Evolutionary conservation across 768 basidiomycete species (phyloP).

Genomic region (Leccinellum rugosiceps): DNA sequence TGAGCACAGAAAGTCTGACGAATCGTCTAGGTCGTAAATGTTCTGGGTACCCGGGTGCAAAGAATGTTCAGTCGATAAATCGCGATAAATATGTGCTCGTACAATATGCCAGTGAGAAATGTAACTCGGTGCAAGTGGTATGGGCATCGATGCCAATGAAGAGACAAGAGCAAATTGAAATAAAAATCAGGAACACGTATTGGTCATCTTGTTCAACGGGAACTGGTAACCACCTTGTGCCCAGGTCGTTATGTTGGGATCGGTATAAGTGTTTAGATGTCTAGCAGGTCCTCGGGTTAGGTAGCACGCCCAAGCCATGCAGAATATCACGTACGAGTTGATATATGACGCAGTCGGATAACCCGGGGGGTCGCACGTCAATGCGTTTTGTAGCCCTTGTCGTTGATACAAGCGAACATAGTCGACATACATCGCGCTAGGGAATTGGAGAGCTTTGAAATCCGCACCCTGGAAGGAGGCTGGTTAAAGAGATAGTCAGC

Average conservation of each 20-base stretch:
- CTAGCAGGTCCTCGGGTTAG: conserved; percentile 16
- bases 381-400: conserved; percentile 57
- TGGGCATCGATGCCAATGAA: conserved; percentile 7
- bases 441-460: conserved; percentile 71
- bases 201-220: conserved; percentile 57
- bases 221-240: conserved; percentile 67
- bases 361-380: conserved; percentile 77
- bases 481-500: conserved; percentile 15
- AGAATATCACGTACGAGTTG: conserved; percentile 41
- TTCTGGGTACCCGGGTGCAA: conserved; percentile 1
- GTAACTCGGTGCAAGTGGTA: conserved; percentile 20
- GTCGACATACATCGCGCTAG: conserved; percentile 79
- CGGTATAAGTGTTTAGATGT: conserved; percentile 57
- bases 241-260: conserved; percentile 89
- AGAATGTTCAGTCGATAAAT: conserved; percentile 20
- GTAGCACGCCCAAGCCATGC: neutral
- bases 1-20: neutral
- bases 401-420: conserved; percentile 90
- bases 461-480: conserved; percentile 72
- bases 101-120: conserved; percentile 20
- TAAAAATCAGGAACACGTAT: conserved; percentile 18
- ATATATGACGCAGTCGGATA: conserved; percentile 84
- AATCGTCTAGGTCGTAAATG: conserved; percentile 15
- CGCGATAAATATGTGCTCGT: conserved; percentile 25
- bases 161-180: conserved; percentile 6